Base-by-base conservation (phyloP, 805 yeast species). In the Candida orba region DNA sequence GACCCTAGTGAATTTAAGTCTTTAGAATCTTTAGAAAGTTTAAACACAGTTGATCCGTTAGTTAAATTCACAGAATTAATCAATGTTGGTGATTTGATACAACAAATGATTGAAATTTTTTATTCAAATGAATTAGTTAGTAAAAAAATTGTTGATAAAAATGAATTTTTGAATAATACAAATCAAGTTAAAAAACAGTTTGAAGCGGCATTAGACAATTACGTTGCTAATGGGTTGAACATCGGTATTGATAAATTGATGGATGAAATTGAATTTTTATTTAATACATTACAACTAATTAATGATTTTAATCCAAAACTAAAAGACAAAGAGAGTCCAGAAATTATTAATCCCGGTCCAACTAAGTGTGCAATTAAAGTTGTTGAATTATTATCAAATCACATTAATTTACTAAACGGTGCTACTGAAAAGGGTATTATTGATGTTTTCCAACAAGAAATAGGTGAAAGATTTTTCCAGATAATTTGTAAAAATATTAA, bases 391-490 rank as follows among this genome's bases (percentile, higher is more conserved):
- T 62, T 93, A 43, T 75, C 75, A 12, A 76, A 79, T 14, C 95
- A 91, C 58, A 78, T 90, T 48, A 77, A 75, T 44, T 65, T 90
- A 44, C 65, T 91, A 36, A 78, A 75, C 15, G 95, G 89, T 2
- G 76, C 93, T 6, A 86, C 96, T 1, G 98, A 91, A 43, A 86
- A 83, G 57, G 76, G 88, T 1, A 82, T 95, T 12, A 75, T 90
- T 23, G 98, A 90, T 52, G 95, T 91, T 0, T 93, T 89, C 58
- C 93, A 90, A 54, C 95, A 90, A 58, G 99, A 93, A 56, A 81
- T 91, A 30, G 96, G 96, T 0, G 86, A 88, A 60, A 63, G 98
- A 36, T 81, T 93, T 47, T 88, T 87, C 56, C 79, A 76, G 33
- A 70, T 81, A 1, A 66, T 93, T 25, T 84, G 87, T 35, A 89